phyloP scores from a whole-genome alignment of 2,329 filamentous ascomycete species.

The Penicillium sp. region DNA sequence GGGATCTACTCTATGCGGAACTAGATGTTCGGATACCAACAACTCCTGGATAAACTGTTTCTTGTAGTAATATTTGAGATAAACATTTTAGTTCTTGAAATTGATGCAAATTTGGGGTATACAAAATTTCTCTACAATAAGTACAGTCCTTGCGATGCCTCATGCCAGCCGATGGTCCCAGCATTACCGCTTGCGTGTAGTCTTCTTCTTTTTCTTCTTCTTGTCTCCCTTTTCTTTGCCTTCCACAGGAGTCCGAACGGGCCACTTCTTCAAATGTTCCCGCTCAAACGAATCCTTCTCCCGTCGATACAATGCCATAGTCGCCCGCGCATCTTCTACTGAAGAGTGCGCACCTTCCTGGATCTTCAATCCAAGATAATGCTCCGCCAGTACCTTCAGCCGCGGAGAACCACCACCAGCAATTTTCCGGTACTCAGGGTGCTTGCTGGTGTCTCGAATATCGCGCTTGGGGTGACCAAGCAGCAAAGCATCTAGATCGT shows the following conservation, averaged over 20 bases:
- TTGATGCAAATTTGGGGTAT: slow-evolving; percentile 24
- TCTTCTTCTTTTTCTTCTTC: slow-evolving; percentile 51
- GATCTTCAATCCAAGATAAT: slow-evolving; percentile 59
- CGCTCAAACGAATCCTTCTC: slow-evolving; percentile 83
- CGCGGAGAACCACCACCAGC: slow-evolving; percentile 51
- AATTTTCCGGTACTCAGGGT: slow-evolving; percentile 69
- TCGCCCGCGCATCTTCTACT: slow-evolving; percentile 77
- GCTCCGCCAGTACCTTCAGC: slow-evolving; percentile 56
- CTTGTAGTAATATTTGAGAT: background rate
- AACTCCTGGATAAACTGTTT: background rate
- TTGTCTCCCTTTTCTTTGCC: slow-evolving; percentile 37
- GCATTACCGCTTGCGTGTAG: slow-evolving; percentile 43
- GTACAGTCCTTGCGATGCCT: slow-evolving; percentile 2
- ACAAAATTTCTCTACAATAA: slow-evolving; percentile 16
- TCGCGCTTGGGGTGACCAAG: slow-evolving; percentile 76
- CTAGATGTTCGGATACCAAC: background rate
- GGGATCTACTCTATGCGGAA: background rate
- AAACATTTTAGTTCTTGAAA: slow-evolving; percentile 6
- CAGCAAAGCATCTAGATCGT: slow-evolving; percentile 72
- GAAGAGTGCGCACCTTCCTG: slow-evolving; percentile 62
- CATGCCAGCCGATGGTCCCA: background rate
- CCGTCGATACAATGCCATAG: slow-evolving; percentile 83
- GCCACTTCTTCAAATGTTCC: slow-evolving; percentile 70
- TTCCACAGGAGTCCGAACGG: slow-evolving; percentile 40
- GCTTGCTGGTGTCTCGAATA: slow-evolving; percentile 80